phyloP scores from a whole-genome alignment of 176 grass and related monocot genomes.

The Zizania latifolia region DNA sequence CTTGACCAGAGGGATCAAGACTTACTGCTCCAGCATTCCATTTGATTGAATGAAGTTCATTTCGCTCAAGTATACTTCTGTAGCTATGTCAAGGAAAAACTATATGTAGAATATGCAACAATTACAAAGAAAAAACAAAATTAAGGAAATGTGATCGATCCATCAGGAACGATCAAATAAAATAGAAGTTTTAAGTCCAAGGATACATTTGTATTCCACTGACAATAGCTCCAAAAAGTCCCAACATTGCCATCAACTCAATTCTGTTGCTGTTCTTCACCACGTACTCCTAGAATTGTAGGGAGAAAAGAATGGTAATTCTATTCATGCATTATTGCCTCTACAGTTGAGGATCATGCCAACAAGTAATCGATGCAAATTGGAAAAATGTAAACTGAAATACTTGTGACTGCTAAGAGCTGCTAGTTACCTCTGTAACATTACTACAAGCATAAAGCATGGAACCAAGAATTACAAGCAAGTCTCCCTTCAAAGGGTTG shows the following conservation, averaged over 20 bases:
- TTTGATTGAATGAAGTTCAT: constrained; percentile 50
- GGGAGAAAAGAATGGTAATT: neutral
- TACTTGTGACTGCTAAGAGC: neutral
- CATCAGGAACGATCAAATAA: neutral
- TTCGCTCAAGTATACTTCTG: constrained; percentile 83
- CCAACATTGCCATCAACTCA: constrained; percentile 79
- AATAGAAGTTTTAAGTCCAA: constrained; percentile 8
- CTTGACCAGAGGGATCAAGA: no score
- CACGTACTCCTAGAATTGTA: constrained; percentile 55
- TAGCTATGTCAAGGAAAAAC: constrained; percentile 35
- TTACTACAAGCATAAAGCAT: constrained; percentile 84
- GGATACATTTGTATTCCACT: constrained; percentile 85
- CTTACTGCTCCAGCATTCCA: constrained; percentile 74
- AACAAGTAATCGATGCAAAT: neutral
- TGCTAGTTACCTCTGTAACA: constrained; percentile 54
- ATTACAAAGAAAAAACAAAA: neutral
- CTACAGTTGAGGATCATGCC: neutral
- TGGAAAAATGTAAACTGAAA: neutral
- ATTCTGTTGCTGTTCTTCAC: constrained; percentile 60
- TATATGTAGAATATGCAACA: neutral
- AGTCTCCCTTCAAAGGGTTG: constrained; percentile 59
- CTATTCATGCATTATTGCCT: neutral
- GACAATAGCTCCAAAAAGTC: constrained; percentile 63
- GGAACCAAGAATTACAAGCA: constrained; percentile 65
- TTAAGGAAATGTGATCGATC: neutral